Conservation (phyloP, 2,329 filamentous ascomycete genomes). For the Cercospora brassicicola region DNA sequence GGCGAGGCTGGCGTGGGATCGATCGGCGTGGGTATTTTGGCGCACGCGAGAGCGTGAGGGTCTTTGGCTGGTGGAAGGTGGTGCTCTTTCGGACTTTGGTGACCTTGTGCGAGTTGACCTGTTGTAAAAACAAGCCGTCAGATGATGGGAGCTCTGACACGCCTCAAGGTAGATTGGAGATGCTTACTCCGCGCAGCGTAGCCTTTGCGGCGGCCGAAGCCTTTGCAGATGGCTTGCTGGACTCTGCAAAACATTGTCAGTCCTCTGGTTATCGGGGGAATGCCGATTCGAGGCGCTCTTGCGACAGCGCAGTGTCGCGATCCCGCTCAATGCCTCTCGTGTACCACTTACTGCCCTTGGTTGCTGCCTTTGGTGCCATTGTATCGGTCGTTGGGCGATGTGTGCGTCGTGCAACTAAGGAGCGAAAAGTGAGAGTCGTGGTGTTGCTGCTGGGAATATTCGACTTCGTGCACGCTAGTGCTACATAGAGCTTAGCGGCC, state of each 20-base stretch:
- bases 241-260: constrained; percentile 40
- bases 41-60: constrained; percentile 80
- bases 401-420: constrained; percentile 25
- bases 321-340: constrained; percentile 5
- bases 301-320: not conserved
- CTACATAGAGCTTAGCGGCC: not conserved
- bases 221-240: constrained; percentile 68
- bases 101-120: constrained; percentile 79
- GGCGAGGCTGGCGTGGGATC: constrained; percentile 81
- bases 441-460: not conserved
- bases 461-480: not conserved
- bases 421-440: constrained; percentile 5
- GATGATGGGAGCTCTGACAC: constrained; percentile 53
- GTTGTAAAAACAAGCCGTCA: constrained; percentile 53
- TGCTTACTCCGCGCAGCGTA: constrained; percentile 89
- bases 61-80: constrained; percentile 98
- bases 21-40: constrained; percentile 98
- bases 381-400: constrained; percentile 24
- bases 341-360: constrained; percentile 25
- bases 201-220: constrained; percentile 94
- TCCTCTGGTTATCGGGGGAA: constrained; percentile 11
- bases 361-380: constrained; percentile 38
- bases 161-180: constrained; percentile 43
- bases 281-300: constrained; percentile 10
- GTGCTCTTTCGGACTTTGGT: constrained; percentile 89